A percentile compares a stretch with the other conserved stretches of the same genome.
Evolutionary conservation across 2,329 filamentous ascomycete species (phyloP).

Genomic region (Botrytis byssoidea): DNA sequence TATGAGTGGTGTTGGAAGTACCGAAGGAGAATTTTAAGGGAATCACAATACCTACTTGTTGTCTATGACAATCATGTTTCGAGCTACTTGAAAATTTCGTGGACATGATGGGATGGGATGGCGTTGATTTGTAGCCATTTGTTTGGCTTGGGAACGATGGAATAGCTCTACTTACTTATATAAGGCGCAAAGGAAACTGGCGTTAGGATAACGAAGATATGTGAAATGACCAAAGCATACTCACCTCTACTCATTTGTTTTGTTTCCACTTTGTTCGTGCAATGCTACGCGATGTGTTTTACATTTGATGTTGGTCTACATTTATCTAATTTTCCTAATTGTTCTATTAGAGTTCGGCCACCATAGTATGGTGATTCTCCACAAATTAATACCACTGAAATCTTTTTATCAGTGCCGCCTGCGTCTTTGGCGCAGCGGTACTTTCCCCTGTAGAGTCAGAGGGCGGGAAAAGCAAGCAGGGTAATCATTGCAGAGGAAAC

Average conservation of each 20-base stretch:
- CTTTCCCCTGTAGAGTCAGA: neutral
- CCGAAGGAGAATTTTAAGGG: conserved; percentile 36
- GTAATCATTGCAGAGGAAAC: neutral
- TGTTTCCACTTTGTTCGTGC: neutral
- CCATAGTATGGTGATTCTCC: neutral
- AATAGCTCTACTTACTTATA: conserved; percentile 7
- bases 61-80: conserved; percentile 5
- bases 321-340: neutral
- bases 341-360: too few relatives aligned
- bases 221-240: conserved; percentile 11
- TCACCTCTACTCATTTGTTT: neutral
- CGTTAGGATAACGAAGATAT: conserved; percentile 17
- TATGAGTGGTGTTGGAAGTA: conserved; percentile 35
- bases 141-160: neutral
- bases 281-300: neutral
- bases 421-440: neutral
- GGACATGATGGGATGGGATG: neutral
- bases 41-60: conserved; percentile 6
- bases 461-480: neutral
- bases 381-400: neutral
- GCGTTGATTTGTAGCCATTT: neutral
- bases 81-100: neutral
- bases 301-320: neutral
- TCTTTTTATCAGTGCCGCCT: neutral
- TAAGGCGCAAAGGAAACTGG: conserved; percentile 8